A percentile compares a stretch with the other conserved stretches of the same genome.
Evolutionary conservation across 2,329 filamentous ascomycete genomes (phyloP).

Genomic region (Paracoccidioides brasiliensis): DNA sequence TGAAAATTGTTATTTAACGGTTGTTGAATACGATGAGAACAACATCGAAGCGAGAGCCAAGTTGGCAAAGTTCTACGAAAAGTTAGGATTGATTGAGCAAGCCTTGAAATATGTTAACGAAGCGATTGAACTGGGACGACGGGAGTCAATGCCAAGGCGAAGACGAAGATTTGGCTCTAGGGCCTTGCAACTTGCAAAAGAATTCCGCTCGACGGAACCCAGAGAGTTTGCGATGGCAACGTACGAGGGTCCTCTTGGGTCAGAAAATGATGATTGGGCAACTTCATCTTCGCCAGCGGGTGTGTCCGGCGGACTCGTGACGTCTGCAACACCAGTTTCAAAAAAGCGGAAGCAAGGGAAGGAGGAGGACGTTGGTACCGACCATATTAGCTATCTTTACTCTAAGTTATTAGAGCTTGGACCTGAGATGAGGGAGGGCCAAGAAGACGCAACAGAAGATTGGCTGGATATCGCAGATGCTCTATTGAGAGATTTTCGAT

Average conservation of each 20-base stretch:
- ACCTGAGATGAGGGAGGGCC: conserved; percentile 36
- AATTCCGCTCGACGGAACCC: conserved; percentile 21
- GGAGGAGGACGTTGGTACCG: conserved; percentile 18
- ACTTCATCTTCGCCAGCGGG: neutral
- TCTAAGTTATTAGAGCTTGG: conserved; percentile 36
- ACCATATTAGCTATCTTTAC: conserved; percentile 34
- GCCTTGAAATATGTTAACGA: conserved; percentile 67
- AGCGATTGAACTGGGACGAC: conserved; percentile 51
- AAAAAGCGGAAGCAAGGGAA: conserved; percentile 15
- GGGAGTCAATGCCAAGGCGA: conserved; percentile 22
- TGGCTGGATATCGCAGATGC: conserved; percentile 48
- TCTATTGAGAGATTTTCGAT: conserved; percentile 47
- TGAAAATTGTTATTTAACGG: conserved; percentile 61
- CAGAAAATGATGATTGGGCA: neutral
- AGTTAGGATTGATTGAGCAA: conserved; percentile 56
- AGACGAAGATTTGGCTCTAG: conserved; percentile 22
- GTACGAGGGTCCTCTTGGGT: neutral
- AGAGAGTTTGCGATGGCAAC: conserved; percentile 12
- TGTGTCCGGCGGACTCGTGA: conserved; percentile 11
- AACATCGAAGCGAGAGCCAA: conserved; percentile 66
- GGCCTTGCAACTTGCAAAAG: conserved; percentile 29
- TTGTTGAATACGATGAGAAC: conserved; percentile 57
- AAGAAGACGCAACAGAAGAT: conserved; percentile 38
- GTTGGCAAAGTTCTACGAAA: conserved; percentile 75
- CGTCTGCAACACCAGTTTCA: conserved; percentile 8